Conservation (phyloP, 495 filamentous ascomycete species). For the Thozetella sp. region DNA sequence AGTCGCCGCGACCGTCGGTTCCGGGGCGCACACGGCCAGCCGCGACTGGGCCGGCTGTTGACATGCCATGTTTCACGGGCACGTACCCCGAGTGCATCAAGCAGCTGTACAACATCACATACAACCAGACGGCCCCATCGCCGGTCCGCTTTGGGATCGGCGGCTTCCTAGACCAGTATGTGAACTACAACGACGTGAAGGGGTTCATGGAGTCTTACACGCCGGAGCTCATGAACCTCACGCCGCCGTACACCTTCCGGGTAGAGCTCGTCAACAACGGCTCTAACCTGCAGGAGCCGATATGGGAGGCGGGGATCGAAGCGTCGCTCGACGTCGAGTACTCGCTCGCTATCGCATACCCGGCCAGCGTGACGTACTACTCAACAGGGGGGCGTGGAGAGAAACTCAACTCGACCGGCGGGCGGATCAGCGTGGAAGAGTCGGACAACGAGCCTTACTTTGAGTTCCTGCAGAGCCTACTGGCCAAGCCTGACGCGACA, state of each 20-base stretch:
- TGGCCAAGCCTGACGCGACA: slow-evolving; percentile 58
- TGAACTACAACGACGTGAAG: slow-evolving; percentile 58
- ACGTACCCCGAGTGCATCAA: slow-evolving; percentile 36
- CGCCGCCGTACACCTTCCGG: slow-evolving; percentile 56
- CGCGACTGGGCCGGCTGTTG: slow-evolving; percentile 9
- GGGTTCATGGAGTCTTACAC: slow-evolving; percentile 53
- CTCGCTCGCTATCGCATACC: slow-evolving; percentile 60
- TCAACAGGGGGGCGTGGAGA: slow-evolving; percentile 66
- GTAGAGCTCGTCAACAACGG: slow-evolving; percentile 63
- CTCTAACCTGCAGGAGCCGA: slow-evolving; percentile 47
- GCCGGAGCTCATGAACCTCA: slow-evolving; percentile 40
- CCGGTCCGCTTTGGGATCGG: slow-evolving; percentile 60
- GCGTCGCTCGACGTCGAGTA: slow-evolving; percentile 78
- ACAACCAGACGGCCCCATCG: slow-evolving; percentile 20
- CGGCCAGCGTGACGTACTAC: slow-evolving; percentile 61
- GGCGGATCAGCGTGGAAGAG: slow-evolving; percentile 31
- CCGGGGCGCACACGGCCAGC: slow-evolving; percentile 14
- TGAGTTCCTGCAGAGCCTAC: slow-evolving; percentile 73
- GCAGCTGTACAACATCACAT: slow-evolving; percentile 41
- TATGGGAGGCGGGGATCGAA: slow-evolving; percentile 48
- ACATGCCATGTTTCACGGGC: slow-evolving; percentile 26
- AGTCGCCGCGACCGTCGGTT: slow-evolving; percentile 9
- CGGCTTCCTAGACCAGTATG: slow-evolving; percentile 70
- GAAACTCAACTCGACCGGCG: slow-evolving; percentile 54
- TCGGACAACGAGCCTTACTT: slow-evolving; percentile 83